These are phyloP conservation scores for Dryas drummondii DNA, from an alignment of 306 rosid genomes.

Conservation along the genomic window DNA sequence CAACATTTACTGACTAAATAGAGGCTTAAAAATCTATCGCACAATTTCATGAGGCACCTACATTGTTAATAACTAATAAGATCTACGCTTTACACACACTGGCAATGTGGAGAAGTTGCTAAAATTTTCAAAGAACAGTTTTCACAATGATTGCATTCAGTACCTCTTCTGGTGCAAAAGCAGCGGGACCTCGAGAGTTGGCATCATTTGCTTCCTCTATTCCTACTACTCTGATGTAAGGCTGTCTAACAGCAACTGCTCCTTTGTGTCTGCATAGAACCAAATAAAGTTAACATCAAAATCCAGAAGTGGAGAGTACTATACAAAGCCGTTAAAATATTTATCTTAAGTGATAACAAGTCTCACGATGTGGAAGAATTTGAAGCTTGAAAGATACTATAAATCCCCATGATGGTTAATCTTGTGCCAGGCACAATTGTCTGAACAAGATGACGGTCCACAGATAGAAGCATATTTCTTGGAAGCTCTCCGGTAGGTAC, in stretches of 20 bases:
- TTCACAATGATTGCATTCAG: conserved; percentile 21
- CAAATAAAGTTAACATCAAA: conserved; percentile 13
- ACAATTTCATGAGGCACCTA: background rate
- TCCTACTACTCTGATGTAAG: conserved; percentile 94
- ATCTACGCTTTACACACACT: conserved; percentile 3
- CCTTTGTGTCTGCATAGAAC: conserved; percentile 70
- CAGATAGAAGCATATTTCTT: conserved; percentile 92
- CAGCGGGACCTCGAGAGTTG: conserved; percentile 67
- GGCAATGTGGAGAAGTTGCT: conserved; percentile 9
- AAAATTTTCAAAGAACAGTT: background rate
- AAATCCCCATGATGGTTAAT: conserved; percentile 88
- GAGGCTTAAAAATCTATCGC: background rate
- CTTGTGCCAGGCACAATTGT: conserved; percentile 96
- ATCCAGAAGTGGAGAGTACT: conserved; percentile 3
- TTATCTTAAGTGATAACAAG: conserved; percentile 5
- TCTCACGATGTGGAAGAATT: conserved; percentile 74
- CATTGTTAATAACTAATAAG: background rate
- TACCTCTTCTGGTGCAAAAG: conserved; percentile 76
- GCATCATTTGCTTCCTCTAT: conserved; percentile 78
- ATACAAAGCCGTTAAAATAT: conserved; percentile 11
- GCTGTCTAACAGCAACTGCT: conserved; percentile 96
- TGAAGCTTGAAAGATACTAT: conserved; percentile 89
- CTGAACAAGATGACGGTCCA: conserved; percentile 93
- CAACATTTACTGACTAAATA: background rate
- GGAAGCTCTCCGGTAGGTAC: conserved; percentile 99